Evolutionary conservation across 768 basidiomycete species (phyloP), one percentile per base, ranked within the genome.

Genomic region (Serendipita sp.): DNA sequence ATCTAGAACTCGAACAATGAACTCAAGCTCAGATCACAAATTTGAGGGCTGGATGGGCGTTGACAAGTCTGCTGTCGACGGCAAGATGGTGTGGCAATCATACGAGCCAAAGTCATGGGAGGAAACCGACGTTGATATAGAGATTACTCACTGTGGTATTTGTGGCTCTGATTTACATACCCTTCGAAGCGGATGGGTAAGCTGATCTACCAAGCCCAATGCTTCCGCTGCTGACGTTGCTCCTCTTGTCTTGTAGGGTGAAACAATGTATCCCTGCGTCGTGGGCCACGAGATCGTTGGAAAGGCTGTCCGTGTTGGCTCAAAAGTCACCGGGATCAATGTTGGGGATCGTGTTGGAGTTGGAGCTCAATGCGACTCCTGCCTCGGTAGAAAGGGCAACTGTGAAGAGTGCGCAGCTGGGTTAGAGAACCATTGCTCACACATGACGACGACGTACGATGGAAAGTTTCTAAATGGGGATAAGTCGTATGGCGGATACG

Each of bases 281-380:
- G 70, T 75, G 46, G 78, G 80, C 13, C 82, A 84, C 68, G 82
- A 83, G 71, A 82, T 85, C 63, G 76, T 81, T 56, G 84, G 83
- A 3, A 72, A 72, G 7, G 82, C 79, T 38, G 76, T 76, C 30
- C 74, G 76, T 10, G 80, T 86, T 65, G 83, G 85, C 1, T 71
- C 77, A 5, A 76, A 81, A 47, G 83, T 84, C 53, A 76, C 69
- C 2, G 77, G 77, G 58, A 76, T 85, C 75, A 81, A 82, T 69
- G 75, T 78, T 5, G 84, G 84, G 24, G 80, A 84, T 70, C 71
- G 79, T 8, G 84, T 78, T 66, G 84, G 84, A 38, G 77, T 79
- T 3, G 76, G 78, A 7, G 75, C 72, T 18, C 82, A 82, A 66
- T 80, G 80, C 32, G 77, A 77, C 62, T 78, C 79, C 13, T 86